phyloP scores from a whole-genome alignment of 1,284 basidiomycete species.

The Pseudozyma thailandica region DNA sequence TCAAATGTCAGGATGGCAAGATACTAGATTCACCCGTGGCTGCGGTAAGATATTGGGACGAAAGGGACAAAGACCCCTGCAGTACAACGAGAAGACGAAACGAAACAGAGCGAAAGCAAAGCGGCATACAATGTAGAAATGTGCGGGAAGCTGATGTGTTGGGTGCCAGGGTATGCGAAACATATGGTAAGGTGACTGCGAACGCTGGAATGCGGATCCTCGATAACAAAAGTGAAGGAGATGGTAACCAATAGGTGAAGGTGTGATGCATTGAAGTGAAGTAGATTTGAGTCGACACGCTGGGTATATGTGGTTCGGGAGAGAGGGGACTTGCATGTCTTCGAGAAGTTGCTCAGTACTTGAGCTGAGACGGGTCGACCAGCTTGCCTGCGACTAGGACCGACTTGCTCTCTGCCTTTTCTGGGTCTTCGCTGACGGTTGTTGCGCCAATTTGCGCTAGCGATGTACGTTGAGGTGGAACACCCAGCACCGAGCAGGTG shows the following conservation, averaged over 20 bases:
- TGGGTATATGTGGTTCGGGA: background rate
- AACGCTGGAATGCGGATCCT: background rate
- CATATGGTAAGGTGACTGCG: background rate
- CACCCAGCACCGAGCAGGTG: conserved; percentile 83
- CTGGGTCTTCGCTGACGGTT: background rate
- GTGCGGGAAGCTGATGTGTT: background rate
- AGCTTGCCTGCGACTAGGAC: conserved; percentile 48
- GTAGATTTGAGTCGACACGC: too few species aligned
- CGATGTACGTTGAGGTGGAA: conserved; percentile 71
- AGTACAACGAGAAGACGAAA: conserved; percentile 2
- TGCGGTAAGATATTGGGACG: background rate
- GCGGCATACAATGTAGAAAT: background rate
- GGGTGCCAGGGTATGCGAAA: conserved; percentile 7
- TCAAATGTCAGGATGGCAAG: too few species aligned
- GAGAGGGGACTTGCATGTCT: background rate
- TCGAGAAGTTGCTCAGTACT: conserved; percentile 18
- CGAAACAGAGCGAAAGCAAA: background rate
- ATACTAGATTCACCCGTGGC: background rate
- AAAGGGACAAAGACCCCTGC: background rate
- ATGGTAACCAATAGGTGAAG: background rate
- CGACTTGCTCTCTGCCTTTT: conserved; percentile 18
- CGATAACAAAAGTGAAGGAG: background rate
- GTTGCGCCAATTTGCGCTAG: conserved; percentile 11
- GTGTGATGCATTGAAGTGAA: background rate
- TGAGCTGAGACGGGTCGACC: conserved; percentile 48